Evolutionary conservation across 2,329 filamentous ascomycete genomes (phyloP).

Genomic region (Xylaria polymorpha): DNA sequence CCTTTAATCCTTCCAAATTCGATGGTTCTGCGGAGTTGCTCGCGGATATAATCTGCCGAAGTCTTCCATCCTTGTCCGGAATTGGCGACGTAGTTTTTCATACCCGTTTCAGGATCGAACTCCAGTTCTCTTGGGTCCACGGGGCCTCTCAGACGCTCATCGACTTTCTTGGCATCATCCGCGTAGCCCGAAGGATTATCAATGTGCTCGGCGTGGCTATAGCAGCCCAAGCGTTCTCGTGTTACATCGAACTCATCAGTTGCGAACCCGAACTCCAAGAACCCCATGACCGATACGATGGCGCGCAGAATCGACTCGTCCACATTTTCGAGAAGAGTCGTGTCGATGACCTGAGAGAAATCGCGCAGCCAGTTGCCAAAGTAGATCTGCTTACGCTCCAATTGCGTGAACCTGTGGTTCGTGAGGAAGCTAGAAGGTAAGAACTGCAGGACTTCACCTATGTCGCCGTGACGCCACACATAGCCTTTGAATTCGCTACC

Average conservation of each 20-base stretch:
- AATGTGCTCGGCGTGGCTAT: conserved; percentile 65
- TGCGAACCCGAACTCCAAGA: conserved; percentile 67
- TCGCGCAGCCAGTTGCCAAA: conserved; percentile 61
- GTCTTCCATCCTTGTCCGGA: conserved; percentile 46
- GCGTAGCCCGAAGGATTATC: conserved; percentile 57
- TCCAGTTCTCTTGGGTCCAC: conserved; percentile 48
- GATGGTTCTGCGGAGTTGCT: conserved; percentile 45
- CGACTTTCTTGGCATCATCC: conserved; percentile 47
- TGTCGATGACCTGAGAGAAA: conserved; percentile 66
- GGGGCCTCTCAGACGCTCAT: conserved; percentile 47
- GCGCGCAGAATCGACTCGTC: conserved; percentile 65
- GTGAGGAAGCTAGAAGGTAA: conserved; percentile 54
- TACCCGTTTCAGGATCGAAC: conserved; percentile 48
- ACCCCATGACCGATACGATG: conserved; percentile 65
- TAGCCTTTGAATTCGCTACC: conserved; percentile 55
- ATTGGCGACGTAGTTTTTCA: conserved; percentile 51
- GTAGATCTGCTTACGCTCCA: conserved; percentile 55
- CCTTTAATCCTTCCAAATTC: conserved; percentile 43
- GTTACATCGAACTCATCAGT: conserved; percentile 68
- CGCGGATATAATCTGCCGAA: conserved; percentile 47
- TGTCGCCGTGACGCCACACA: conserved; percentile 57
- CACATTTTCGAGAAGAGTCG: conserved; percentile 63
- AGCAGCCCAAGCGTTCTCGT: conserved; percentile 60
- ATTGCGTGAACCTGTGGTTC: conserved; percentile 53
- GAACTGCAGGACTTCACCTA: conserved; percentile 53